Percentiles rank a stretch among this genome's conserved stretches.
Conservation (phyloP, 1,139 yeast species). For the Suhomyces guaymorum region DNA sequence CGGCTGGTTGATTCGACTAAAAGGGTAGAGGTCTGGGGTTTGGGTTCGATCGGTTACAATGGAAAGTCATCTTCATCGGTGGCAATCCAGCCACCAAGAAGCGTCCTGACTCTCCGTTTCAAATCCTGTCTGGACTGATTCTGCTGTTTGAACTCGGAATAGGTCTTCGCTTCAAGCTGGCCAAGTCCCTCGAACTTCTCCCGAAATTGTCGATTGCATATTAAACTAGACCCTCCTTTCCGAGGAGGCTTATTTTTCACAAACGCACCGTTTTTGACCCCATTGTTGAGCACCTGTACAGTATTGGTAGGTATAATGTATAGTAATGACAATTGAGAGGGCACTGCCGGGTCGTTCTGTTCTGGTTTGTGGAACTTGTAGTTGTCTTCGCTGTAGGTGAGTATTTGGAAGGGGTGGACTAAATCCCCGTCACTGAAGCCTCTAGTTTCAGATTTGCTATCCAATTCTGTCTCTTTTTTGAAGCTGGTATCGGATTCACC, state of each 20-base stretch:
- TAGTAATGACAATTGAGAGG: slow-evolving; percentile 41
- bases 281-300: slow-evolving; percentile 51
- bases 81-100: slow-evolving; percentile 34
- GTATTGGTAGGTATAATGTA: slow-evolving; percentile 27
- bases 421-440: no score
- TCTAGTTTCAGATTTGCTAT: no score
- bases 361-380: slow-evolving; percentile 31
- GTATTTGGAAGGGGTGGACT: slow-evolving; percentile 20
- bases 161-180: slow-evolving; percentile 16
- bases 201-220: slow-evolving; percentile 35
- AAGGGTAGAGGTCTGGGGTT: no score
- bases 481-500: background rate
- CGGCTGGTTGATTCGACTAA: background rate
- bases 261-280: slow-evolving; percentile 53
- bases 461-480: no score
- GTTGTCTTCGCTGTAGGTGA: slow-evolving; percentile 25
- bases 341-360: slow-evolving; percentile 18
- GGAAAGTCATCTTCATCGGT: slow-evolving; percentile 37
- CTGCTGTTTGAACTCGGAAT: slow-evolving; percentile 29
- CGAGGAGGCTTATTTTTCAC: slow-evolving; percentile 47
- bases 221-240: slow-evolving; percentile 44
- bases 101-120: slow-evolving; percentile 25
- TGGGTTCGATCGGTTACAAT: slow-evolving; percentile 3
- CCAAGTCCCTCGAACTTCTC: slow-evolving; percentile 19
- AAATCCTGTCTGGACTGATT: slow-evolving; percentile 23